phyloP scores from a whole-genome alignment of 2,329 filamentous ascomycete species.

The Aspergillus tamarii region DNA sequence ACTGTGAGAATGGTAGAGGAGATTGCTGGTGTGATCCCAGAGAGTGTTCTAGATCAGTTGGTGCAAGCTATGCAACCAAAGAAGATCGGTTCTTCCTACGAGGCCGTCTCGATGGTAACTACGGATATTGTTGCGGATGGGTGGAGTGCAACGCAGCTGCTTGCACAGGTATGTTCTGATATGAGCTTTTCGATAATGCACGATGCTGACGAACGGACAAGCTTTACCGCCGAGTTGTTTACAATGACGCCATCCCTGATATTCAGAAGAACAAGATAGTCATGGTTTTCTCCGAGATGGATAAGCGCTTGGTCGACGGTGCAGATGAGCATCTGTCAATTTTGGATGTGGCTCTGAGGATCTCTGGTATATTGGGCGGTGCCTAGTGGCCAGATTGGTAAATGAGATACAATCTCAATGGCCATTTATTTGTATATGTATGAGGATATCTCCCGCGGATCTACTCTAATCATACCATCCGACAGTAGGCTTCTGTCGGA shows the following conservation, averaged over 20 bases:
- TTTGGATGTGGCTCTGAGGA: constrained; percentile 79
- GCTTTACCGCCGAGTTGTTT: constrained; percentile 75
- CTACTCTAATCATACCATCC: background rate
- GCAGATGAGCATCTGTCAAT: constrained; percentile 93
- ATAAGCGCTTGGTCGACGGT: constrained; percentile 92
- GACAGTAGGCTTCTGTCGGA: background rate
- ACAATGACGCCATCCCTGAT: constrained; percentile 81
- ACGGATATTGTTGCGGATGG: constrained; percentile 93
- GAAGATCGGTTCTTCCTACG: constrained; percentile 67
- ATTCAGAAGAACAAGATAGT: constrained; percentile 89
- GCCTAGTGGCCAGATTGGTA: constrained; percentile 15
- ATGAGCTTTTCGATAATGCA: background rate
- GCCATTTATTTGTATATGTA: background rate
- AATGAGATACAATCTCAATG: background rate
- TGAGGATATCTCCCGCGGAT: background rate
- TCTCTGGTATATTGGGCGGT: constrained; percentile 69
- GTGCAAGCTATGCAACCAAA: constrained; percentile 75
- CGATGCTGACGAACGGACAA: constrained; percentile 18
- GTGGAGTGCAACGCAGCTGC: constrained; percentile 90
- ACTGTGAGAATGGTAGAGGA: constrained; percentile 85
- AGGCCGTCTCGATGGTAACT: constrained; percentile 74
- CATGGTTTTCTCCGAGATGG: constrained; percentile 85
- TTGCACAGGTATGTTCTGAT: constrained; percentile 67
- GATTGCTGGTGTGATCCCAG: constrained; percentile 92
- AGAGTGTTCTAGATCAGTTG: constrained; percentile 69